phyloP scores from a whole-genome alignment of 2,329 filamentous ascomycete species.

The Pseudogymnoascus sp. region DNA sequence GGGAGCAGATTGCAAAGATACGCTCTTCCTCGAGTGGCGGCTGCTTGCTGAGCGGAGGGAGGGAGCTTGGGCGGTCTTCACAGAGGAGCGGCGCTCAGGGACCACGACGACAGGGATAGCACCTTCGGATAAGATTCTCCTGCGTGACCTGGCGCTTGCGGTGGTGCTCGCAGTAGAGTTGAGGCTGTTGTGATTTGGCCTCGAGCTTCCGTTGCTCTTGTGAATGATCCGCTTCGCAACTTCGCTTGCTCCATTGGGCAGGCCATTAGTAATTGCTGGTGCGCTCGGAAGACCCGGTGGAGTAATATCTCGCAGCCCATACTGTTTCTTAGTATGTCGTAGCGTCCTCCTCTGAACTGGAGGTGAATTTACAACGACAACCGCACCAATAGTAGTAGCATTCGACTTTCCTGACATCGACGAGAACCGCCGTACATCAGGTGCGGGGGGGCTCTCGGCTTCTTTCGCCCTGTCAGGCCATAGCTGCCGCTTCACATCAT shows the following conservation, averaged over 20 bases:
- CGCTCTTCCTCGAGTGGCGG: conserved; percentile 41
- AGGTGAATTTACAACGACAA: conserved; percentile 44
- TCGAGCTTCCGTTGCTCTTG: neutral
- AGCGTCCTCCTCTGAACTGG: conserved; percentile 44
- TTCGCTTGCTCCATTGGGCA: neutral
- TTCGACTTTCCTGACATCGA: conserved; percentile 46
- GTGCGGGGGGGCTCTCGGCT: conserved; percentile 20
- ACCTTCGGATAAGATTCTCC: conserved; percentile 49
- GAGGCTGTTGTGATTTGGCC: conserved; percentile 30
- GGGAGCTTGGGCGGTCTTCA: conserved; percentile 40
- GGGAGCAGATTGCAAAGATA: conserved; percentile 42
- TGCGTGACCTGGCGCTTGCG: conserved; percentile 46
- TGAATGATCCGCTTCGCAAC: neutral
- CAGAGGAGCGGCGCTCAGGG: conserved; percentile 44
- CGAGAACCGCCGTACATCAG: conserved; percentile 41
- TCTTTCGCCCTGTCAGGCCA: conserved; percentile 14
- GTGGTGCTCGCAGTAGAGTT: conserved; percentile 37
- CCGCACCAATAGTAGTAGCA: conserved; percentile 49
- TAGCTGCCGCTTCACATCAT: neutral
- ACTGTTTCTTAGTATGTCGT: conserved; percentile 52
- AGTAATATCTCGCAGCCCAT: conserved; percentile 39
- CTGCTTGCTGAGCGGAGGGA: conserved; percentile 56
- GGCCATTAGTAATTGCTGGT: neutral
- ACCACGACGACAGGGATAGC: conserved; percentile 56
- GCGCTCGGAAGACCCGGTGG: conserved; percentile 21